A percentile compares a stretch with the other conserved stretches of the same genome.
phyloP scores from a whole-genome alignment of 78 protist genomes.

The Dictyostelium purpureum region DNA sequence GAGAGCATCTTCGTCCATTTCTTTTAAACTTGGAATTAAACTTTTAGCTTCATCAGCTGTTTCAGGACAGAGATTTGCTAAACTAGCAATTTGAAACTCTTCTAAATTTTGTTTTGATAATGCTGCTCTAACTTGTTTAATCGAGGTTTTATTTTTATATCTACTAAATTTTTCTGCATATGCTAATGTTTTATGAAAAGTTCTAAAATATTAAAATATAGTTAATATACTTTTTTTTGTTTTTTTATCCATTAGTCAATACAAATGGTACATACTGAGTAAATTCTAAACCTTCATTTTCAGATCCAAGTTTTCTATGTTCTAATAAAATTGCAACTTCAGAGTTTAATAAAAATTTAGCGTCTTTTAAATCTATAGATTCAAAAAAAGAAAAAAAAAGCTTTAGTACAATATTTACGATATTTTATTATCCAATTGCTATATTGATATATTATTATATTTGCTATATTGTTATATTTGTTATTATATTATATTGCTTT shows the following conservation, averaged over 20 bases:
- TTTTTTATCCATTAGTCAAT: not conserved
- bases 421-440: not conserved
- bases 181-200: constrained; percentile 76
- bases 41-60: constrained; percentile 70
- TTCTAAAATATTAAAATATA: not conserved
- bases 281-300: constrained; percentile 29
- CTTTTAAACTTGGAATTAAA: constrained; percentile 55
- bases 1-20: constrained; percentile 26
- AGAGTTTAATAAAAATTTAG: constrained; percentile 67
- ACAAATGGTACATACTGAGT: constrained; percentile 35
- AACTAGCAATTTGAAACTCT: constrained; percentile 68
- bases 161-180: constrained; percentile 76
- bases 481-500: too few species aligned
- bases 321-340: constrained; percentile 66
- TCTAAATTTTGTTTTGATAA: constrained; percentile 47
- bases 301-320: constrained; percentile 6
- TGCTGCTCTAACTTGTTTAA: constrained; percentile 56
- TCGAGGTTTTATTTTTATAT: constrained; percentile 59
- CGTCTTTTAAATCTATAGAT: constrained; percentile 36
- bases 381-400: not conserved
- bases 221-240: not conserved
- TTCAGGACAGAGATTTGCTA: constrained; percentile 74
- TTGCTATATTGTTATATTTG: not conserved
- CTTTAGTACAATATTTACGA: not conserved
- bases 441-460: not conserved